Evolutionary conservation across 2,329 filamentous ascomycete genomes (phyloP), one percentile per base, ranked within the genome.

Genomic region (Ophiostoma sp.): DNA sequence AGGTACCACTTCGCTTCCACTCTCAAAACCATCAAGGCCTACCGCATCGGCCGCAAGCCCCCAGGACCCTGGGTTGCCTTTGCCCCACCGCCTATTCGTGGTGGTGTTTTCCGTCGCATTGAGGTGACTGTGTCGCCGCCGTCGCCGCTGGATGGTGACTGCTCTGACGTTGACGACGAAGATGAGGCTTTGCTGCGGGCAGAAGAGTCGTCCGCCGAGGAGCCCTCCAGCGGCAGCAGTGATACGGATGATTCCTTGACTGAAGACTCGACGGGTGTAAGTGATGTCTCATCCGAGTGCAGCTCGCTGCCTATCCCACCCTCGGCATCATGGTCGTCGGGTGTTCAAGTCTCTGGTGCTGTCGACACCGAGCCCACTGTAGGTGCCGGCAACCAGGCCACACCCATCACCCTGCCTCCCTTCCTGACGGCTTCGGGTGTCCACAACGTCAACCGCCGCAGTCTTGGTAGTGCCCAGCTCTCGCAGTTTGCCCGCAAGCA

Each of bases 1-100:
- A 90, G 89, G 76, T 90, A 89, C 80, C 89, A 91, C 78, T 85
- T 84, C 52, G 80, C 82, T 55, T 80, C 83, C 71, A 88, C 88
- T 17, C 79, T 89, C 39, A 82, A 83, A 68, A 86, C 85, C 69
- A 90, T 91, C 87, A 87, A 85, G 79, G 84, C 85, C 77, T 90
- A 86, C 80, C 87, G 87, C 77, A 89, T 91, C 77, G 89, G 88
- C 77, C 86, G 85, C 77, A 86, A 84, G 78, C 82, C 87, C 64
- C 78, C 81, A 72, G 84, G 86, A 75, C 84, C 84, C 50, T 91
- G 89, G 89, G 22, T 72, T 42, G 80, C 81, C 74, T 89, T 89
- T 81, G 83, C 86, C 76, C 86, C 85, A 76, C 89, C 89, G 72
- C 89, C 89, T 76, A 90, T 91, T 74, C 64, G 75, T 11, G 75